Evolutionary conservation across 2,329 filamentous ascomycete genomes (phyloP).

Genomic region (Hirsutella minnesotensis): DNA sequence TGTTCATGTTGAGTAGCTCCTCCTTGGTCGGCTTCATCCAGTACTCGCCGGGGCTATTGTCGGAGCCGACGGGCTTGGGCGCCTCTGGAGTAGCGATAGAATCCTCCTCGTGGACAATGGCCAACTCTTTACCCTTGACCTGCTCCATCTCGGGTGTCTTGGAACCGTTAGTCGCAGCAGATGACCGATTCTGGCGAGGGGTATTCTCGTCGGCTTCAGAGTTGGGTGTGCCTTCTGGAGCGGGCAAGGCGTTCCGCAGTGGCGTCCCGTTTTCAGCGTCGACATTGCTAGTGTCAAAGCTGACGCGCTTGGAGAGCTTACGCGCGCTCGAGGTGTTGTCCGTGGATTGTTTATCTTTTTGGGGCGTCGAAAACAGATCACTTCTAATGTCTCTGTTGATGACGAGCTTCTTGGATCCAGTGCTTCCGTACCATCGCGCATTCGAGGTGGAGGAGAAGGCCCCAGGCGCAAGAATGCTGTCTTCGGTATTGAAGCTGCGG

Average conservation of each 20-base stretch:
- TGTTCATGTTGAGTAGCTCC: constrained; percentile 68
- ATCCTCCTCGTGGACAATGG: constrained; percentile 66
- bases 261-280: constrained; percentile 22
- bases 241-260: constrained; percentile 21
- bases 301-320: constrained; percentile 74
- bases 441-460: constrained; percentile 64
- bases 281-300: constrained; percentile 63
- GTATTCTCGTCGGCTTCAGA: constrained; percentile 22
- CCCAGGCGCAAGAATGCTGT: constrained; percentile 75
- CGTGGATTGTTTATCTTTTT: constrained; percentile 33
- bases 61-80: constrained; percentile 14
- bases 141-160: constrained; percentile 56
- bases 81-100: constrained; percentile 16
- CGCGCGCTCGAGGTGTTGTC: constrained; percentile 30
- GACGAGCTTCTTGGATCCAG: constrained; percentile 74
- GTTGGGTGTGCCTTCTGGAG: constrained; percentile 17
- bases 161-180: constrained; percentile 17
- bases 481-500: constrained; percentile 67
- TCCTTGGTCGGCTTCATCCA: constrained; percentile 72
- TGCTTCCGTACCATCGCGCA: constrained; percentile 53
- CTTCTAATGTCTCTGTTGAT: constrained; percentile 81
- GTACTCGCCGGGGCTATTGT: constrained; percentile 60
- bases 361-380: constrained; percentile 53
- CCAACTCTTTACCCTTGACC: constrained; percentile 61
- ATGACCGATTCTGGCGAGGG: constrained; percentile 42